These are phyloP conservation scores for Raphidocelis subcapitata DNA, from an alignment of 139 green algal species.

Conservation along the genomic window DNA sequence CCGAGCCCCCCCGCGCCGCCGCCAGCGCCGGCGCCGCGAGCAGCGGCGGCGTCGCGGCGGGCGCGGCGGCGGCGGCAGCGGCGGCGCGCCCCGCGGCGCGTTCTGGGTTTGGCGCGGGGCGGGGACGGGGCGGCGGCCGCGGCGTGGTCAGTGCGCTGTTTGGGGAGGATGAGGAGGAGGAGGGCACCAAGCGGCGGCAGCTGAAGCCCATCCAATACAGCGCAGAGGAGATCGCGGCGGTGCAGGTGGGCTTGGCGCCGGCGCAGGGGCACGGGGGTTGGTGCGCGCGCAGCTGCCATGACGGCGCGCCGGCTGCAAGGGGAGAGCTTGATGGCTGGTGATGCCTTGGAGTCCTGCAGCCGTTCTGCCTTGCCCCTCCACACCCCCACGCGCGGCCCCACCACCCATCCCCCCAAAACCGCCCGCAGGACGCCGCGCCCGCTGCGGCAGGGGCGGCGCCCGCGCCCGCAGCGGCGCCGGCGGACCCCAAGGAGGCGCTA, in stretches of 20 bases:
- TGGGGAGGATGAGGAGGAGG: conserved; percentile 70
- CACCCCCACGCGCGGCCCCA: not conserved
- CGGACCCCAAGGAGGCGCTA: conserved; percentile 48
- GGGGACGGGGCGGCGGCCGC: not conserved
- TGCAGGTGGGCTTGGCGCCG: conserved; percentile 20
- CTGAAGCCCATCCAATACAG: conserved; percentile 80
- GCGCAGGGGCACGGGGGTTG: too few relatives aligned
- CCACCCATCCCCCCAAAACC: not conserved
- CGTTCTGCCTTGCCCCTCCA: too few relatives aligned
- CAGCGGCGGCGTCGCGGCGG: not conserved
- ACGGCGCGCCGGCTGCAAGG: too few relatives aligned
- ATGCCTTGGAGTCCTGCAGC: not conserved
- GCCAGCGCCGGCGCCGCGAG: conserved; percentile 5
- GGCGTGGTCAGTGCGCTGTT: conserved; percentile 49
- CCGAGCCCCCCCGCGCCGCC: conserved; percentile 5
- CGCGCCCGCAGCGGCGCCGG: conserved; percentile 3
- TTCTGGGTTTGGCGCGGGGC: conserved; percentile 1
- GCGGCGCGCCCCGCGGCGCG: not conserved
- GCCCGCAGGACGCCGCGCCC: conserved; percentile 1
- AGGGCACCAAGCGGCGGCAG: conserved; percentile 56
- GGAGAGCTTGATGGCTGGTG: too few relatives aligned
- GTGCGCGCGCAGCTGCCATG: too few relatives aligned
- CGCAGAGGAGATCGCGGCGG: conserved; percentile 66
- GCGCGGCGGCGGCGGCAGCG: not conserved
- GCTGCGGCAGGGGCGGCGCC: not conserved